These are phyloP conservation scores for Luvunga scandens DNA, from an alignment of 345 rosid genomes.

Conservation along the genomic window DNA sequence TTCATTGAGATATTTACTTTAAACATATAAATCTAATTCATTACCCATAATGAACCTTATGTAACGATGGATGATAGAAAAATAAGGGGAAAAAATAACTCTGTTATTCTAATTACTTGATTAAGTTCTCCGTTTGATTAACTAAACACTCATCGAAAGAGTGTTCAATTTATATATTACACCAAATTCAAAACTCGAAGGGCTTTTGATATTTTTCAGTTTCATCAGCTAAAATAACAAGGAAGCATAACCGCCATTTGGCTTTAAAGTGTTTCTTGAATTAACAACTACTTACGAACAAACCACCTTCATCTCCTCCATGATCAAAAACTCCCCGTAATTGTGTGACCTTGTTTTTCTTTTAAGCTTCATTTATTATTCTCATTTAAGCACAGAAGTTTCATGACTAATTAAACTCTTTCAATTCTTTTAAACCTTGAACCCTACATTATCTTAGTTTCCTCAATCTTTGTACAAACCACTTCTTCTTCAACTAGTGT, in stretches of 20 bases:
- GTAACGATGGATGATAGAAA: too few relatives aligned
- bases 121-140: neutral
- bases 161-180: neutral
- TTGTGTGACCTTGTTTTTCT: neutral
- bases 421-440: neutral
- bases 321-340: neutral
- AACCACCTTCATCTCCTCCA: conserved; percentile 8
- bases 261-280: conserved; percentile 12
- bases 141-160: neutral
- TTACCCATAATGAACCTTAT: too few relatives aligned
- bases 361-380: conserved; percentile 6
- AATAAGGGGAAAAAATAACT: too few relatives aligned
- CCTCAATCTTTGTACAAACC: neutral
- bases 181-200: neutral
- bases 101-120: neutral
- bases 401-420: neutral
- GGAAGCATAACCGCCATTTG: conserved; percentile 22
- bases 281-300: conserved; percentile 28
- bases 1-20: too few relatives aligned
- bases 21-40: too few relatives aligned
- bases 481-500: neutral
- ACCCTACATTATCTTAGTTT: neutral
- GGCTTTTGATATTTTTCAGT: conserved; percentile 2
- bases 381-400: conserved; percentile 2
- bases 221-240: conserved; percentile 16